Conservation (phyloP, 345 rosid genomes). For the Nasturtium officinale region DNA sequence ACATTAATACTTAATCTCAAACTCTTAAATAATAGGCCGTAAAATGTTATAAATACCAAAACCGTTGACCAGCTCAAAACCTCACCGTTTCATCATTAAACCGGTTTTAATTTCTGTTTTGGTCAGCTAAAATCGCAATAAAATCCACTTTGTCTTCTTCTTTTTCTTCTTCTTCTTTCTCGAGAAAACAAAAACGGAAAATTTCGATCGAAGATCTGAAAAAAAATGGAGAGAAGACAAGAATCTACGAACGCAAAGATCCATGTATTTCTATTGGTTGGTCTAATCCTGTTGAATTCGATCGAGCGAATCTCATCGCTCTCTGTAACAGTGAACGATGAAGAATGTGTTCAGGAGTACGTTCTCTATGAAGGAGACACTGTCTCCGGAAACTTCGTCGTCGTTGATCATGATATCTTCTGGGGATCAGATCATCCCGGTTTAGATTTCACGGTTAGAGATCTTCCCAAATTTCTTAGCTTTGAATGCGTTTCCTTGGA, state of each 20-base stretch:
- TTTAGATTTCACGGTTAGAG: constrained; percentile 76
- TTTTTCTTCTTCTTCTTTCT: constrained; percentile 16
- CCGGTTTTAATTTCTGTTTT: constrained; percentile 35
- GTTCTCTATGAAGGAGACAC: constrained; percentile 92
- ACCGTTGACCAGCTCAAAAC: constrained; percentile 23
- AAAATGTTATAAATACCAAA: neutral
- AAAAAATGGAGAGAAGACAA: constrained; percentile 46
- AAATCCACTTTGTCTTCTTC: constrained; percentile 18
- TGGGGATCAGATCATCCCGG: constrained; percentile 99
- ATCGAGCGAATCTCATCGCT: constrained; percentile 59
- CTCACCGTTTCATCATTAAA: neutral
- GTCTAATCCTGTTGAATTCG: constrained; percentile 48
- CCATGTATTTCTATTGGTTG: constrained; percentile 37
- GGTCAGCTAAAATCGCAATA: neutral
- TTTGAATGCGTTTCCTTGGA: neutral
- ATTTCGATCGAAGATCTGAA: constrained; percentile 29
- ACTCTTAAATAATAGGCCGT: neutral
- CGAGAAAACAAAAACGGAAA: constrained; percentile 29
- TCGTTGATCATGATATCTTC: constrained; percentile 97
- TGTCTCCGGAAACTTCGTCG: constrained; percentile 93
- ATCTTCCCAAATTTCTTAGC: neutral
- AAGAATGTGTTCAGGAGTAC: constrained; percentile 90
- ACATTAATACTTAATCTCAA: neutral
- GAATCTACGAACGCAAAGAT: constrained; percentile 37
- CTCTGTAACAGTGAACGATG: constrained; percentile 84